Base-by-base conservation (phyloP, 2,329 filamentous ascomycete genomes). In the Exophiala alcalophila region DNA sequence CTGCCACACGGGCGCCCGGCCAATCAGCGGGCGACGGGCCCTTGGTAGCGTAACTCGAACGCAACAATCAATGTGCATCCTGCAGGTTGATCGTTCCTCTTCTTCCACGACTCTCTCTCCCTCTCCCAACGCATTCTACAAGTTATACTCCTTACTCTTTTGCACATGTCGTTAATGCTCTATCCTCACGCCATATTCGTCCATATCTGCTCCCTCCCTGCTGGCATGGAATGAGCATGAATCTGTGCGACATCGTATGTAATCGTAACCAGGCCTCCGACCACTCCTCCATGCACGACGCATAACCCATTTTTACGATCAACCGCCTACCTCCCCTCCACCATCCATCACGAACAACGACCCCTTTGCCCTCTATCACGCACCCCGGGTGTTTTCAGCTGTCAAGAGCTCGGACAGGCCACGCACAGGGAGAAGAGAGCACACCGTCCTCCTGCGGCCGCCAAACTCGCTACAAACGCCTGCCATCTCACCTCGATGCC, bases 181-280 rank as follows among this genome's bases (percentile, higher is more conserved):
- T 34, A 40, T 40, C 43, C 31, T 41, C 37, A 40, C 15, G 15
- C 25, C 36, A 44, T 41, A 47, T 35, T 33, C 30, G 9, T 44
- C 33, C 25, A 28, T 42, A 23, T 30, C 39, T 27, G 36, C 38
- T 46, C 41, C 37, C 25, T 46, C 40, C 45, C 45, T 49, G 49
- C 49, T 46, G 49, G 45, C 49, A 48, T 37, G 45, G 38, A 41
- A 30, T 41, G 45, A 49, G 49, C 41, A 52, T 47, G 49, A 52
- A 39, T 52, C 36, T 52, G 44, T 45, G 44, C 44, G 37, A 47
- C 40, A 42, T 39, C 28, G 44, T 40, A 35, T 44, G 32, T 42
- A 38, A 40, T 38, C 43, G 16, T 21, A 35, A 23, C 42, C 16
- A 26, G 15, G n/a, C n/a, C n/a, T 24, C 34, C 35, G 16, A 10